Evolutionary conservation across 163 green algal species (phyloP).

Genomic region (Chloroidium sp.): DNA sequence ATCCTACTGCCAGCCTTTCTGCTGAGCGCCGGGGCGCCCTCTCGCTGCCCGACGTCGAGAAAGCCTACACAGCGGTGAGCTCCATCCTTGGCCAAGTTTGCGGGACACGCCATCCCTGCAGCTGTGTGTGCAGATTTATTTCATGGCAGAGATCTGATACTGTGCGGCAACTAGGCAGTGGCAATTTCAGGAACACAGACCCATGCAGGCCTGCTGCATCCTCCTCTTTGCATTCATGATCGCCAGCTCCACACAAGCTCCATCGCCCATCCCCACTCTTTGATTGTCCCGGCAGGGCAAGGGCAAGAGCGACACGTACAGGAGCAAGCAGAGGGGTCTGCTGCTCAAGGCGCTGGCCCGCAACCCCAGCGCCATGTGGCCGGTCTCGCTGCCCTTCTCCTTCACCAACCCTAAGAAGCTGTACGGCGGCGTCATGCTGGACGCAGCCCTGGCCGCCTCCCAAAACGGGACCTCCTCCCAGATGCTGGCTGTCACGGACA

Average conservation of each 20-base stretch:
- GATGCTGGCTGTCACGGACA: neutral
- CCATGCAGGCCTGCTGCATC: no score
- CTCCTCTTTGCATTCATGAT: no score
- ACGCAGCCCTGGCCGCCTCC: slow-evolving; percentile 22
- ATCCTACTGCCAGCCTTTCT: slow-evolving; percentile 70
- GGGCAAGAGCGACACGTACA: neutral
- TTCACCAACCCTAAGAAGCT: slow-evolving; percentile 21
- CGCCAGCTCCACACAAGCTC: no score
- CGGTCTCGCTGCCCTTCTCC: neutral
- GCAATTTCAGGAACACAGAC: no score
- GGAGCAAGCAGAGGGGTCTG: no score
- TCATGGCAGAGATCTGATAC: no score
- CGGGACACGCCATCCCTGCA: no score
- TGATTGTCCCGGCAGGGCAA: neutral
- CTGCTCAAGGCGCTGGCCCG: neutral
- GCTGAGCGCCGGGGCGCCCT: slow-evolving; percentile 76
- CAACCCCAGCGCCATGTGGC: neutral
- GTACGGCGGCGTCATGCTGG: slow-evolving; percentile 72
- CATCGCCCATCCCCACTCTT: no score
- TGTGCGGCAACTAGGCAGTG: no score
- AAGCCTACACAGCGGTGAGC: slow-evolving; percentile 30
- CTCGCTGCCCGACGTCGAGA: slow-evolving; percentile 76
- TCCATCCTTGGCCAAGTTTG: no score
- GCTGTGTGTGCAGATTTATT: no score
- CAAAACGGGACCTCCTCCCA: neutral